A percentile compares a stretch with the other conserved stretches of the same genome.
Conservation (phyloP, 164 flowering plant species). For the Magnolia officinalis region DNA sequence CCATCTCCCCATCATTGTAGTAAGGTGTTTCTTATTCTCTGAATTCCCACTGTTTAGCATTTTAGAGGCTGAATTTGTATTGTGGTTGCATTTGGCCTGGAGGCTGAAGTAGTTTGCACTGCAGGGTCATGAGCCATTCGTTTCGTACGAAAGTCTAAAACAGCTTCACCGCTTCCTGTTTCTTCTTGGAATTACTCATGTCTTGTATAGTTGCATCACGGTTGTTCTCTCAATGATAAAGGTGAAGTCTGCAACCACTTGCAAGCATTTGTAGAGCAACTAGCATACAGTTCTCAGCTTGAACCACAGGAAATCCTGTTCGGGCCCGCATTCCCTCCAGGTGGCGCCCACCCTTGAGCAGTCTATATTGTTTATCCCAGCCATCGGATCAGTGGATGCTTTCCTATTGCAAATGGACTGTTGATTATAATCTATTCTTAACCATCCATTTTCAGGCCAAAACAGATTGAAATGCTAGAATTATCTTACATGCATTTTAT, state of each 20-base stretch:
- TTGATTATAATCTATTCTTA: too few species aligned
- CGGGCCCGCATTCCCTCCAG: neutral
- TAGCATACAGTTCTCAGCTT: neutral
- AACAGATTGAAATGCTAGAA: too few species aligned
- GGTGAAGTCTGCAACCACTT: conserved; percentile 32
- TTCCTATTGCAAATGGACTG: too few species aligned
- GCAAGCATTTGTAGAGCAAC: neutral
- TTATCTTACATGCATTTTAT: too few species aligned
- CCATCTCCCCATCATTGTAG: conserved; percentile 48
- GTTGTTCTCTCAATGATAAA: conserved; percentile 81
- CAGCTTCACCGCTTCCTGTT: conserved; percentile 91
- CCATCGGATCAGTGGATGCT: too few species aligned
- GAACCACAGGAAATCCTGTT: neutral
- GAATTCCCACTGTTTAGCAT: neutral
- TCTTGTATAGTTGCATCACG: conserved; percentile 67
- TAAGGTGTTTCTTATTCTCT: conserved; percentile 37
- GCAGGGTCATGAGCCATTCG: conserved; percentile 93
- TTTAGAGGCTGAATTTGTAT: neutral
- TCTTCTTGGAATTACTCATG: conserved; percentile 91
- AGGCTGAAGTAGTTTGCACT: conserved; percentile 4
- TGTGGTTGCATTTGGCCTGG: neutral
- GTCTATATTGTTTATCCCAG: neutral
- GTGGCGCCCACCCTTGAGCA: neutral
- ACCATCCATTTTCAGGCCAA: too few species aligned
- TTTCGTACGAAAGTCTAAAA: conserved; percentile 82